Evolutionary conservation across 306 rosid species (phyloP).

Genomic region (Hippophae tibetana): DNA sequence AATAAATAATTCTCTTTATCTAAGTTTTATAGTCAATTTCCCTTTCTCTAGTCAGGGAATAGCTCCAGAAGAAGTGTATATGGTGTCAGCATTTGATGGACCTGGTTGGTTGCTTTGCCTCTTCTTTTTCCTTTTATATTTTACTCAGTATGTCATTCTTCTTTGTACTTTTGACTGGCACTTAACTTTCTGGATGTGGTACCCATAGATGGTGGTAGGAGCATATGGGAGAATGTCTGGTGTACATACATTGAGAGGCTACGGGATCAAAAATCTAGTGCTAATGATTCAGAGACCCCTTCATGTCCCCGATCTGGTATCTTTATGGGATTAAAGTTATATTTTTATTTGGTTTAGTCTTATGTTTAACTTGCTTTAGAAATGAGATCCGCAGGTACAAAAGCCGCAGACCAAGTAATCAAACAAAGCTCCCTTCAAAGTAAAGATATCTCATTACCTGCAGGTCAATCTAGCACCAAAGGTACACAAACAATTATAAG

Average conservation of each 20-base stretch:
- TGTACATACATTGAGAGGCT: slow-evolving; percentile 52
- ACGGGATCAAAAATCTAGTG: slow-evolving; percentile 47
- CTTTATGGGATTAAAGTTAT: slow-evolving; percentile 2
- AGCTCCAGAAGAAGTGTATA: slow-evolving; percentile 80
- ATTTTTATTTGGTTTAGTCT: slow-evolving; percentile 11
- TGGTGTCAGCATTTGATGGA: slow-evolving; percentile 92
- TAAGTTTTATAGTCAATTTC: slow-evolving; percentile 4
- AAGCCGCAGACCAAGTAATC: slow-evolving; percentile 42
- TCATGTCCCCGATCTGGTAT: slow-evolving; percentile 53
- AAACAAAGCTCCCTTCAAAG: slow-evolving; percentile 52
- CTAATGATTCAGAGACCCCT: slow-evolving; percentile 55
- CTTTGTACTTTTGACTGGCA: background rate
- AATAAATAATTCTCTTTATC: slow-evolving; percentile 3
- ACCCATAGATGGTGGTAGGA: slow-evolving; percentile 66
- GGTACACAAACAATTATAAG: slow-evolving; percentile 39
- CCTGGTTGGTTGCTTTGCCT: slow-evolving; percentile 38
- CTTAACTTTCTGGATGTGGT: slow-evolving; percentile 19
- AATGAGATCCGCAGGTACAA: slow-evolving; percentile 41
- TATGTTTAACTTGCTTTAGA: slow-evolving; percentile 19
- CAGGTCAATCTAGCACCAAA: slow-evolving; percentile 55
- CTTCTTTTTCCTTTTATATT: background rate
- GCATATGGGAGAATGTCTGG: slow-evolving; percentile 75
- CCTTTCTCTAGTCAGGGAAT: slow-evolving; percentile 76
- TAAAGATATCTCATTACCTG: slow-evolving; percentile 30
- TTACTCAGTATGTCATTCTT: background rate